Base-by-base conservation (phyloP, 1,139 yeast species). In the Candida albicans region DNA sequence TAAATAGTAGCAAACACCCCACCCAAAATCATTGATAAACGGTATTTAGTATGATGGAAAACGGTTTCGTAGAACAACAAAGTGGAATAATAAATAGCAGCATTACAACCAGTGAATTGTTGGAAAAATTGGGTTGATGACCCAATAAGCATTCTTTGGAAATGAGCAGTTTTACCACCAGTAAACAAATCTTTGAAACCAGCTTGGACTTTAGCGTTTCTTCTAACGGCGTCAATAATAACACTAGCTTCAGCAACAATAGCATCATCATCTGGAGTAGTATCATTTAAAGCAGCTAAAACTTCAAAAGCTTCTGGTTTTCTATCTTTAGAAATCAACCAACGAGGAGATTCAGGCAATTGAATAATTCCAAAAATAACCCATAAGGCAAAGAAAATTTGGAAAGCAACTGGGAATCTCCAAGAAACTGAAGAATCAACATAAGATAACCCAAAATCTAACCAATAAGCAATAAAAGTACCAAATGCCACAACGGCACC, bases 401-500 rank as follows among this genome's bases (percentile, higher is more conserved):
- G 78, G 57, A 73, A 64, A 40, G 79, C 73, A 44, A 73, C 65
- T 43, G 77, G 77, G 57, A 73, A 68, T 57, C 78, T 64, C 75
- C 77, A 73, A 46, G 70, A 73, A 48, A 79, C 73, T 49, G 88
- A 68, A 34, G 68, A 57, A 50, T 68, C 57, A 45, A 79, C 79
- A 59, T 78, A 78, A 37, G 87, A 70, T 53, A 80, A 73, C 18
- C 93, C 95, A 57, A 82, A 87, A 59, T 84, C 91, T 50, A 84
- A 67, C 90, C 91, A 85, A 64, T 86, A 84, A 8, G 91, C 87
- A 52, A 83, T 65, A 56, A 79, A 74, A 38, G 88, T 82, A 54
- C 93, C 91, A 43, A 83, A 68, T 37, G 88, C 87, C 49, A 84
- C 79, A 44, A 83, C 77, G 12, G 87, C 79, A 52, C 89, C 91